A percentile compares a stretch with the other conserved stretches of the same genome.
Conservation (phyloP, 805 yeast genomes). For the Teunomyces funiuensis region DNA sequence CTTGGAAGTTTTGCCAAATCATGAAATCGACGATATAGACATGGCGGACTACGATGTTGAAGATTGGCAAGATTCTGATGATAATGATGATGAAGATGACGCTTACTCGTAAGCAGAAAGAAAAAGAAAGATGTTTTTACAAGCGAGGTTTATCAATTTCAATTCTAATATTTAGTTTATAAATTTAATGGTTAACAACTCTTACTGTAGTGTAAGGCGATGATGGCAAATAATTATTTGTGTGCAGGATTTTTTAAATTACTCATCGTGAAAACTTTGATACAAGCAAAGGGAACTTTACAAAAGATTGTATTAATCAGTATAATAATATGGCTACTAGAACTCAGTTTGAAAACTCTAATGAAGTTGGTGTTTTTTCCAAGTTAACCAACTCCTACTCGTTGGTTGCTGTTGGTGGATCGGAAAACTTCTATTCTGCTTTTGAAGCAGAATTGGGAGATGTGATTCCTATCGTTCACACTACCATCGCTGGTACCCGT, state of each 20-base stretch:
- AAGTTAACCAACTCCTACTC: conserved; percentile 95
- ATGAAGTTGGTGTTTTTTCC: conserved; percentile 85
- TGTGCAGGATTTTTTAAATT: conserved; percentile 2
- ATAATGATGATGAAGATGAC: conserved; percentile 53
- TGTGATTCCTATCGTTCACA: conserved; percentile 92
- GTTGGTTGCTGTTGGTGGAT: conserved; percentile 95
- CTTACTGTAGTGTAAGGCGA: background rate
- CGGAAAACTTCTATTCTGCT: conserved; percentile 80
- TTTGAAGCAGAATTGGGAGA: conserved; percentile 98
- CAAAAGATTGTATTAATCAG: background rate
- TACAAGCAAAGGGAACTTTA: background rate
- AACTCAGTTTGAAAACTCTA: conserved; percentile 50
- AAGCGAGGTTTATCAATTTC: background rate
- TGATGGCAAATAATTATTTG: background rate
- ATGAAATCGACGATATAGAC: conserved; percentile 55
- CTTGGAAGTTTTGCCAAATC: conserved; percentile 82
- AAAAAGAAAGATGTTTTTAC: background rate
- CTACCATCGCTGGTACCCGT: conserved; percentile 97
- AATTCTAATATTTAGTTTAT: conserved; percentile 4
- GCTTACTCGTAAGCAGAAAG: background rate
- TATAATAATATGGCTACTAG: conserved; percentile 40
- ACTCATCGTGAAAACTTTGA: conserved; percentile 10
- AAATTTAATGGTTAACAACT: background rate
- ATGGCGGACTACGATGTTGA: conserved; percentile 58
- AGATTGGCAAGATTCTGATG: conserved; percentile 58